Conservation (phyloP, 2,329 filamentous ascomycete species). For the Chrysoporthe austroafricana region DNA sequence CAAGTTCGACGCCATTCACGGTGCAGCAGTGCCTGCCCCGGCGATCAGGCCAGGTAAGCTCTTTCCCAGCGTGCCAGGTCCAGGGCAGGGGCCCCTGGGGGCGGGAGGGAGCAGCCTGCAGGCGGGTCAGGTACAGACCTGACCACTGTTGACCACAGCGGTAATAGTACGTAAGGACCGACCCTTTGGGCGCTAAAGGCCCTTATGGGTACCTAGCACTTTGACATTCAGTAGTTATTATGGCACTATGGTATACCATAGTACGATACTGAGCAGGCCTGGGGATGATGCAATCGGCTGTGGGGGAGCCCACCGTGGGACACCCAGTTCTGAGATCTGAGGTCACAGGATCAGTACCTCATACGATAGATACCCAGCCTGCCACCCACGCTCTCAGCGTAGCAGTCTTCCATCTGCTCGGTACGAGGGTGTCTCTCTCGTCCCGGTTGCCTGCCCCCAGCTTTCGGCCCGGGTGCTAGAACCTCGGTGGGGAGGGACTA, state of each 20-base stretch:
- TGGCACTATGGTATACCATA: no score
- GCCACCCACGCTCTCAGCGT: no score
- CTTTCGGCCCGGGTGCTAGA: neutral
- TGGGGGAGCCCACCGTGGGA: neutral
- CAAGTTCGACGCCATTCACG: slow-evolving; percentile 1
- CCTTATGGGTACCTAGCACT: no score
- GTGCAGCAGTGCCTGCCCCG: neutral
- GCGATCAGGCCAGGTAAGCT: slow-evolving; percentile 17
- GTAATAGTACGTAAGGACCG: neutral
- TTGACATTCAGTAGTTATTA: no score
- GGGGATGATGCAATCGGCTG: neutral
- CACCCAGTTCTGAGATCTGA: neutral
- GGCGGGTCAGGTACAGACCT: neutral
- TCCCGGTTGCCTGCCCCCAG: neutral
- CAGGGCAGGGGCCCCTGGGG: neutral
- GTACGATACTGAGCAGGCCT: neutral
- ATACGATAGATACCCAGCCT: no score
- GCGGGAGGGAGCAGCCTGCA: neutral
- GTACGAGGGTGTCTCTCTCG: no score
- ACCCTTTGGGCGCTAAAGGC: neutral
- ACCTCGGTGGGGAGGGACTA: neutral
- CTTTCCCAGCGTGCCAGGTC: neutral
- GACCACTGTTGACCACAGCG: neutral
- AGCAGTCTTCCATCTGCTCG: no score
- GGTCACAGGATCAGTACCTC: no score